Conservation (phyloP, 306 rosid genomes). For the Dalbergia cultrata region DNA sequence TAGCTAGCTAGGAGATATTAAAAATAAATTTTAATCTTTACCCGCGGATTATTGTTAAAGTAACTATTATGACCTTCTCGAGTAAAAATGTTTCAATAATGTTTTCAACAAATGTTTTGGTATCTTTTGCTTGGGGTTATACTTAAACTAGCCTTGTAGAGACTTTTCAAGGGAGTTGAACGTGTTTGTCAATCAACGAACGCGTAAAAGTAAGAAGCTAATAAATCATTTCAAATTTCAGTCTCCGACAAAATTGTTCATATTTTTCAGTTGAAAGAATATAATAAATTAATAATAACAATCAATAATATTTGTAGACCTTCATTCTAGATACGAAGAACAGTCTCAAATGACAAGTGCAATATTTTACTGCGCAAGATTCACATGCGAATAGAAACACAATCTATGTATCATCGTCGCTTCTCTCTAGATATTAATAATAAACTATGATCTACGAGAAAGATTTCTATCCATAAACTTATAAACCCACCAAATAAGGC, state of each 20-base stretch:
- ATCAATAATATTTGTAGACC: background rate
- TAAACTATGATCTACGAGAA: background rate
- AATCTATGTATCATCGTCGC: background rate
- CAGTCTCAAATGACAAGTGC: slow-evolving; percentile 21
- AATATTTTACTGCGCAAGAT: slow-evolving; percentile 9
- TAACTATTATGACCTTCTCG: background rate
- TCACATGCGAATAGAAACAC: slow-evolving; percentile 49
- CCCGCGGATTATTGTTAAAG: no score
- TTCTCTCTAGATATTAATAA: background rate
- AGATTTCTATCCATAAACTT: slow-evolving; percentile 33
- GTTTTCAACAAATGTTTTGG: background rate
- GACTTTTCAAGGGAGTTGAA: background rate
- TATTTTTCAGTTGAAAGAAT: background rate
- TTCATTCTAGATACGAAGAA: slow-evolving; percentile 20
- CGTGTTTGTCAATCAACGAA: background rate
- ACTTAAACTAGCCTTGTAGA: background rate
- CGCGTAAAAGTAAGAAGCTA: background rate
- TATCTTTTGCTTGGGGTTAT: background rate
- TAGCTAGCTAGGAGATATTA: no score
- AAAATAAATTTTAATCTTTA: no score
- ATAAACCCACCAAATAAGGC: slow-evolving; percentile 36
- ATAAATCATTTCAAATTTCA: background rate
- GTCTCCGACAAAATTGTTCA: background rate
- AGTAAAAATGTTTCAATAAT: background rate
- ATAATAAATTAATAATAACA: slow-evolving; percentile 26